Conservation (phyloP, 1,284 basidiomycete genomes). For the Gymnopus androsaceus region DNA sequence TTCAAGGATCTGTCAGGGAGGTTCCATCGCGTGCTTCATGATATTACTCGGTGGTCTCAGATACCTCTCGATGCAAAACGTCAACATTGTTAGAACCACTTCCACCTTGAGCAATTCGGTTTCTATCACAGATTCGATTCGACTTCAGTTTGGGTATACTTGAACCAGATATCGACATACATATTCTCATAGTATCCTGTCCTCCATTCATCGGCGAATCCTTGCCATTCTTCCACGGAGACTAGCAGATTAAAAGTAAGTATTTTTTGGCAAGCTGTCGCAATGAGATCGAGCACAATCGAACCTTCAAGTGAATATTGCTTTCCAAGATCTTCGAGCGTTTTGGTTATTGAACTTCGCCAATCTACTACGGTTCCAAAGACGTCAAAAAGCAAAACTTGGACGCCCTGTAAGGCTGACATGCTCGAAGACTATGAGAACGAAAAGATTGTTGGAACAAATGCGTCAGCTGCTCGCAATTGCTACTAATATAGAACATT, state of each 20-base stretch:
- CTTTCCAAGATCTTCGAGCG: conserved; percentile 36
- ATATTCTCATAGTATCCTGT: conserved; percentile 47
- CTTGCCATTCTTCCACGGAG: conserved; percentile 40
- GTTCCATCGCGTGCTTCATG: neutral
- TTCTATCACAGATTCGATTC: conserved; percentile 20
- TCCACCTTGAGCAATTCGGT: conserved; percentile 44
- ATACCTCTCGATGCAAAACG: conserved; percentile 55
- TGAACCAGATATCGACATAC: conserved; percentile 34
- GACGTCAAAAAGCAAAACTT: conserved; percentile 63
- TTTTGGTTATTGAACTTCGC: conserved; percentile 44
- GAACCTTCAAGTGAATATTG: conserved; percentile 25
- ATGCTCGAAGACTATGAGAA: no score
- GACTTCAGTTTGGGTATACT: neutral
- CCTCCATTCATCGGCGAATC: conserved; percentile 61
- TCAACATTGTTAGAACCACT: conserved; percentile 56
- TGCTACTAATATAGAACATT: no score
- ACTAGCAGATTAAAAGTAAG: neutral
- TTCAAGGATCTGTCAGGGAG: conserved; percentile 50
- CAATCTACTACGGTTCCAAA: conserved; percentile 69
- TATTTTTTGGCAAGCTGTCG: neutral
- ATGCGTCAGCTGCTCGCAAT: no score
- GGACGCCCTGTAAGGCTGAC: no score
- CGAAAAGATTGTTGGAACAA: no score
- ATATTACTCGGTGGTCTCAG: neutral
- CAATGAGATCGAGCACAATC: no score